These are phyloP conservation scores for Wickerhamiella vanderwaltii DNA, from an alignment of 805 yeast species.

Conservation along the genomic window DNA sequence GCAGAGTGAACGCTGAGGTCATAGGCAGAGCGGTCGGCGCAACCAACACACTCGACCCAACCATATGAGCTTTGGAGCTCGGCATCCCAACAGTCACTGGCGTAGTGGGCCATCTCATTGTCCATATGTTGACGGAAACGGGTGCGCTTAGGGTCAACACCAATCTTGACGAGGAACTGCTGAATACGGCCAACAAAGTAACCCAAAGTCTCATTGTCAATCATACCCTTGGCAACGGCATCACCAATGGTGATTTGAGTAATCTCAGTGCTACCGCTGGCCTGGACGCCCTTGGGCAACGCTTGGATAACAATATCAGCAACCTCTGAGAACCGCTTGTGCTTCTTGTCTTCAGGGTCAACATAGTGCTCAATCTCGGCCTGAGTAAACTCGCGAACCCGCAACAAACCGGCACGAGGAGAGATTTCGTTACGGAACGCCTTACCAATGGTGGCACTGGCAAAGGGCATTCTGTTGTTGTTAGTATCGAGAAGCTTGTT, in stretches of 20 bases:
- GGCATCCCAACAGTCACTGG: conserved; percentile 99
- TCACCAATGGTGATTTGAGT: conserved; percentile 65
- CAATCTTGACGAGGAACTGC: conserved; percentile 71
- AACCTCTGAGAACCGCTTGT: conserved; percentile 66
- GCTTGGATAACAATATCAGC: conserved; percentile 61
- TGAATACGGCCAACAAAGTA: conserved; percentile 92
- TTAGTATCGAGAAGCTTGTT: conserved; percentile 86
- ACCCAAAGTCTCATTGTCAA: conserved; percentile 94
- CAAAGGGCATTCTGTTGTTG: conserved; percentile 96
- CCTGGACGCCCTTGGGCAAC: conserved; percentile 79
- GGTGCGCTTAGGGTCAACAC: conserved; percentile 71
- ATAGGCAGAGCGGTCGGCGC: conserved; percentile 98
- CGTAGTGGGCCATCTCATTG: conserved; percentile 99
- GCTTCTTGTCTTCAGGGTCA: conserved; percentile 80
- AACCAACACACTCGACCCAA: conserved; percentile 99
- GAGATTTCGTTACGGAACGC: conserved; percentile 98
- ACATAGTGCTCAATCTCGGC: conserved; percentile 99
- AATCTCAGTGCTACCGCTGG: conserved; percentile 65
- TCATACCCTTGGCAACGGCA: conserved; percentile 77
- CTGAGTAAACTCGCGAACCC: conserved; percentile 98
- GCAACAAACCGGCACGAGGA: conserved; percentile 92
- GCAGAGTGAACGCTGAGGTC: conserved; percentile 93
- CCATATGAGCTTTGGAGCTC: conserved; percentile 93
- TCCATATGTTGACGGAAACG: conserved; percentile 98
- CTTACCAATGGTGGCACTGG: conserved; percentile 98